Evolutionary conservation across 306 rosid genomes (phyloP), one percentile per base, ranked within the genome.

Genomic region (Quercus alba): DNA sequence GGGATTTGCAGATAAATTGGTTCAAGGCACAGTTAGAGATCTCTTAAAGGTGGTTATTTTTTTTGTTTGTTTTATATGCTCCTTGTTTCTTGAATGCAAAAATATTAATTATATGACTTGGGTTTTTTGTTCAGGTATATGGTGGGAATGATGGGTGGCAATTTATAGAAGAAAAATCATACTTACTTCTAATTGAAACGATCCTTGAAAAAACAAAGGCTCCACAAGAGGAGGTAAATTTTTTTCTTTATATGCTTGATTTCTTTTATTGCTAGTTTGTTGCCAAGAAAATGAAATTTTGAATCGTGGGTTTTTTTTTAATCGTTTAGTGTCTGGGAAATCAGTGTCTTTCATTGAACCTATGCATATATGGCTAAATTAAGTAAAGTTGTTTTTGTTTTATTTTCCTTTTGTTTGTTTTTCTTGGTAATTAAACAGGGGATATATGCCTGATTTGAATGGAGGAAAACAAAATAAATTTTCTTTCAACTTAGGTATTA

Each of bases 121-220:
- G 21, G 9, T 12, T 20, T 72, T 78, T 85, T 23, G 2, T 83
- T 13, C 46, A 88, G 91, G 84, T 83, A 54, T 88, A 88, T 56
- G 89, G 75, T 30, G 91, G 91, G 76, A 30, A 5, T 56, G 81
- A 80, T 64, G 89, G 88, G 5, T 85, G 89, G 89, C 74, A 56
- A 52, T 88, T 88, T 63, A 78, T 85, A 69, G 89, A 88, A 83
- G 89, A 85, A 18, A 62, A 18, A 35, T 83, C 83, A 46, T 88
- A 88, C 82, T 59, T 14, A 33, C 85, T 88, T 21, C 70, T 85
- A 15, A 56, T 88, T 6, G 86, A 85, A 70, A 72, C 84, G n/a
- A 6, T 87, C 12, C 89, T 87, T 55, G 52, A 35, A 75, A 87
- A 87, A 44, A 78, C 70, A 55, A 71, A 66, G 11, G 73, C 0